Evolutionary conservation across 257 asterid genomes (phyloP), one percentile per base, ranked within the genome.

Genomic region (Perilla frutescens): DNA sequence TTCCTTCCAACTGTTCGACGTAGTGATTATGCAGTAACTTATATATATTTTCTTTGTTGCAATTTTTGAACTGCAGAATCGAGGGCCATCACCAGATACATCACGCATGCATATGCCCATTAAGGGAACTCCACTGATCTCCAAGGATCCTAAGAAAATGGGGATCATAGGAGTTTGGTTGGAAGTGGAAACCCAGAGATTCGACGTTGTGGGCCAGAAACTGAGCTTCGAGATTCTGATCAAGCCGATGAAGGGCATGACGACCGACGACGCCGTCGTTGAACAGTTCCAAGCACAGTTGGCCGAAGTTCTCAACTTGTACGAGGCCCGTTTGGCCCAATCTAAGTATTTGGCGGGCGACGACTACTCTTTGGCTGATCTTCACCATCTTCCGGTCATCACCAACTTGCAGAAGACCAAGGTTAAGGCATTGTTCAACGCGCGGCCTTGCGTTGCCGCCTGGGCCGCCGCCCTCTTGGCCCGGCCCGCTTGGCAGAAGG

Each of bases 271-370:
- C 0, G 73, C 67, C 13, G 51, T 5, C 3, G 78, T 84, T 1
- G 83, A 71, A 2, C 47, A 66, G 36, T 13, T 72, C 66, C 55
- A 75, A 40, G 79, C 5, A 3, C 72, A 80, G 15, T 20, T 87
- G 1, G 84, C 62, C 13, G 31, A 26, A 3, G 84, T 87, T 58
- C 86, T 89, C 0, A 92, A 89, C 12, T 74, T 87, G 32, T 89
- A 89, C 60, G 96, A 89, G 66, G 60, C 79, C 2, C 79, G 89
- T 0, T 63, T 89, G 73, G 26, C 61, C 0, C 63, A 79, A 1
- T 83, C 87, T 0, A 85, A 84, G 73, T 89, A 82, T 67, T 62
- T 88, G 79, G 91, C 62, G 8, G 96, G 89, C 11, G 85, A 87
- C 0, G 47, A 64, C 0, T 82, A 50, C 82, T 66, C 86, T 0